Base-by-base conservation (phyloP, 2,329 filamentous ascomycete genomes). In the Botrytis tulipae region DNA sequence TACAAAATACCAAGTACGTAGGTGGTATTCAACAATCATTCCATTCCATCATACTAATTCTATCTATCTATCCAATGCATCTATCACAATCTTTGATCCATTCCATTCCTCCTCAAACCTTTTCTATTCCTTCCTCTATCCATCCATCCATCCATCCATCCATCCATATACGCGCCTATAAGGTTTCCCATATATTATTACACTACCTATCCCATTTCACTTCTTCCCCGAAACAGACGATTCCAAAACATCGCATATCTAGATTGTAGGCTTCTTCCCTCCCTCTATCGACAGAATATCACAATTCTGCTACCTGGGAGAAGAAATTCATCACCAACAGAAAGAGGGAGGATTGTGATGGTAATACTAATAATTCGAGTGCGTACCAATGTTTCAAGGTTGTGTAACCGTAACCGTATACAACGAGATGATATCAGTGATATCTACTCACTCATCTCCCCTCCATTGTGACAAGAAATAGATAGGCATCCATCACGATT, bases 201-300 rank as follows among this genome's bases (percentile, higher is more conserved):
- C n/a, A 57, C 16, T 3, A 14, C n/a, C 3, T 18, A 57, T 22
- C 20, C 18, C 2, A 46, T 8, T 9, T 4, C 44, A 20, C 18
- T 8, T 9, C 18, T 46, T 20, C 18, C 18, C 2, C 9, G 7
- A 6, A 46, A 3, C 0, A 20, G 18, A 3, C 0, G 44, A 46
- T 46, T 46, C 44, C 2, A 5, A 1, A 22, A 51, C 6, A 22
- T 48, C 46, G 8, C 8, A 3, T 25, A 10, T 48, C 22, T 25
- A 48, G 22, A 3, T 25, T 25, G 4, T 25, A 25, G 22, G 22
- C 25, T 48, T 22, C 20, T 48, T 48, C 8, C 22, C 44, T 22
- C 20, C 44, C 20, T 46, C 18, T 22, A 9, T 46, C 20, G 1
- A 46, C 20, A 8, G 44, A 22, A 48, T 22, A 25, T 9, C 10